Evolutionary conservation across 371 early-diverging fungal genomes (phyloP).

Genomic region (Mortierella sp.): DNA sequence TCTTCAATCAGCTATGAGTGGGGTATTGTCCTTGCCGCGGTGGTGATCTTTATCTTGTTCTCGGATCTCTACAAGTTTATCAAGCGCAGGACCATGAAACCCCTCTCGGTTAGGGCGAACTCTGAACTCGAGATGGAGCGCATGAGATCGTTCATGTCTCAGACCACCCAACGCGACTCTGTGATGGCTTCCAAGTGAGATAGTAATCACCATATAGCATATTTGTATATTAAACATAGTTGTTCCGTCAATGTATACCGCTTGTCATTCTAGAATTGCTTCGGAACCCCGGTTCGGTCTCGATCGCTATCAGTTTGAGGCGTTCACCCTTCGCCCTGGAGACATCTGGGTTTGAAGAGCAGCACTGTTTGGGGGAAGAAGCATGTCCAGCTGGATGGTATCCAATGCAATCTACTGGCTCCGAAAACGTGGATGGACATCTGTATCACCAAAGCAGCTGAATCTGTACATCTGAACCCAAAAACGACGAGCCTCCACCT

Average conservation of each 20-base stretch:
- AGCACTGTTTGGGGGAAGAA: too few relatives aligned
- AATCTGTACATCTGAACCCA: conserved; percentile 1
- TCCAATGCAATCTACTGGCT: background rate
- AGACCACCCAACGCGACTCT: conserved; percentile 11
- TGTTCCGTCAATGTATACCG: too few relatives aligned
- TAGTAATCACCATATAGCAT: too few relatives aligned
- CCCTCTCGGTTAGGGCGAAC: conserved; percentile 16
- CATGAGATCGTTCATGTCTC: conserved; percentile 25
- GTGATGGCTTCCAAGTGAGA: conserved; percentile 15
- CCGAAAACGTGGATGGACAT: conserved; percentile 2
- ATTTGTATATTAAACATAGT: too few relatives aligned
- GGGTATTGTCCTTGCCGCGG: conserved; percentile 72
- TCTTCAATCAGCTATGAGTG: conserved; percentile 78
- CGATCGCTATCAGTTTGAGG: too few relatives aligned
- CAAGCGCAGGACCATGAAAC: conserved; percentile 47
- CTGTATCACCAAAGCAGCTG: background rate
- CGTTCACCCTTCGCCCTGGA: too few relatives aligned
- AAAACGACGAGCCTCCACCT: background rate
- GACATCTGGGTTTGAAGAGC: too few relatives aligned
- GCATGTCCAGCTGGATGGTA: background rate
- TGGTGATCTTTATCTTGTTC: conserved; percentile 66
- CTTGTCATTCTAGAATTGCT: too few relatives aligned
- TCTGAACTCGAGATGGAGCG: conserved; percentile 31
- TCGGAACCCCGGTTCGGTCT: too few relatives aligned
- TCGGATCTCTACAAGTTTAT: conserved; percentile 66